phyloP scores from a whole-genome alignment of 345 rosid genomes.

The Punica granatum region DNA sequence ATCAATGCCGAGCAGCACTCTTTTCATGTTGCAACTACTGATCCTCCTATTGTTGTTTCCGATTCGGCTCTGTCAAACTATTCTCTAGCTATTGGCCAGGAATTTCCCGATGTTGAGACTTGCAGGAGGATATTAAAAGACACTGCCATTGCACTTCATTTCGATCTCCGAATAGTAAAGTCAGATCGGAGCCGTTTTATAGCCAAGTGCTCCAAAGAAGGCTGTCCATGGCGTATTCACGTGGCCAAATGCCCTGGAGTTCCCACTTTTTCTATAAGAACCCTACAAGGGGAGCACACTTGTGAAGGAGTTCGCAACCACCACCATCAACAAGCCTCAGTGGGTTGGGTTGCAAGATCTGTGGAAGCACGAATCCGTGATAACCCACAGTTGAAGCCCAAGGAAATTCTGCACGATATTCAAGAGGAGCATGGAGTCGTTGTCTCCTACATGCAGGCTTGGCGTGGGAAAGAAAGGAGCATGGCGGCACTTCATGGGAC shows the following conservation, averaged over 20 bases:
- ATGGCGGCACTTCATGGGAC: constrained; percentile 99
- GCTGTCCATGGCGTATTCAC: constrained; percentile 99
- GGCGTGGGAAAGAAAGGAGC: constrained; percentile 99
- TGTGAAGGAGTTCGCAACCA: constrained; percentile 91
- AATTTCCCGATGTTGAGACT: constrained; percentile 96
- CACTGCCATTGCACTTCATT: constrained; percentile 87
- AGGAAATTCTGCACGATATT: constrained; percentile 91
- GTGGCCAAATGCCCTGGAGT: constrained; percentile 96
- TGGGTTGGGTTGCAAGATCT: constrained; percentile 99
- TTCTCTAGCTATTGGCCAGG: constrained; percentile 69
- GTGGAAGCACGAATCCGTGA: constrained; percentile 89
- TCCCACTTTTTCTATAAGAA: constrained; percentile 76
- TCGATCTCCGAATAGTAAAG: constrained; percentile 94
- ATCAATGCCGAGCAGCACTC: constrained; percentile 38
- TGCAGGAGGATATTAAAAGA: constrained; percentile 95
- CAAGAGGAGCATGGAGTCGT: constrained; percentile 96
- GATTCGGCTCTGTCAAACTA: constrained; percentile 20
- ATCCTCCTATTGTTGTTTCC: not conserved
- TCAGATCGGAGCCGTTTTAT: constrained; percentile 97
- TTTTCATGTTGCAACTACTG: constrained; percentile 5
- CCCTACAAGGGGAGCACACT: constrained; percentile 85
- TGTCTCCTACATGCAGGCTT: constrained; percentile 99
- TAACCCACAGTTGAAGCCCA: constrained; percentile 94
- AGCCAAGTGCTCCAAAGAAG: constrained; percentile 98
- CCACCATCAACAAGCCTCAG: constrained; percentile 99